Conservation (phyloP, 352 stramenopile species). For the Globisporangium yorkense region DNA sequence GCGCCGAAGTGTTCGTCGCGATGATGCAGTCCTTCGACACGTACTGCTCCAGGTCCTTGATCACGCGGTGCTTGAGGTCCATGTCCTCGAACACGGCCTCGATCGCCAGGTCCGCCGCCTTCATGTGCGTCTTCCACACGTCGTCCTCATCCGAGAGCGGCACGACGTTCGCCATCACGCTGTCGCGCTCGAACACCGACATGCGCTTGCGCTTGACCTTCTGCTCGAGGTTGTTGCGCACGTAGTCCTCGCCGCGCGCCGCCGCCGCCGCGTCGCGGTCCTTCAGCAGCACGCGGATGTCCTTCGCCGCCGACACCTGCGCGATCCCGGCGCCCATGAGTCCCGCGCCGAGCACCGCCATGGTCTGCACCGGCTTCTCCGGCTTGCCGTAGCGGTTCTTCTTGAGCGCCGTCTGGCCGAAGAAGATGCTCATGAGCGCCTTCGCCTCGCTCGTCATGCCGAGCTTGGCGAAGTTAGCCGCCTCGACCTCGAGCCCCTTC, state of each 20-base stretch:
- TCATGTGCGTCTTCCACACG: slow-evolving; percentile 91
- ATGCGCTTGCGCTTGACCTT: slow-evolving; percentile 95
- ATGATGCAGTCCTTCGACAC: slow-evolving; percentile 94
- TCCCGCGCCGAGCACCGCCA: slow-evolving; percentile 96
- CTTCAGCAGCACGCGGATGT: slow-evolving; percentile 94
- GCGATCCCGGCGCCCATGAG: slow-evolving; percentile 98
- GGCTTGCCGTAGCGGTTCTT: slow-evolving; percentile 95
- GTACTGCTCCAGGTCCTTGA: slow-evolving; percentile 91
- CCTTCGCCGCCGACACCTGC: slow-evolving; percentile 94
- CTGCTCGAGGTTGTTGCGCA: slow-evolving; percentile 93
- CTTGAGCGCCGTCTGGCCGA: slow-evolving; percentile 96
- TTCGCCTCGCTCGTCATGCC: slow-evolving; percentile 94
- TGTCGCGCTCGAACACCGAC: slow-evolving; percentile 87
- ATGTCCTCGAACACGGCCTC: slow-evolving; percentile 99
- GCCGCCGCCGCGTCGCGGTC: slow-evolving; percentile 89
- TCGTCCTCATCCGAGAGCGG: slow-evolving; percentile 91
- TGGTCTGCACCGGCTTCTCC: slow-evolving; percentile 83
- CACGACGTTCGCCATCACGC: slow-evolving; percentile 89
- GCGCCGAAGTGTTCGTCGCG: slow-evolving; percentile 97
- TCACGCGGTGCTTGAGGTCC: slow-evolving; percentile 94
- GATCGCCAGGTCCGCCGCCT: slow-evolving; percentile 94
- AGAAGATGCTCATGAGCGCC: slow-evolving; percentile 97
- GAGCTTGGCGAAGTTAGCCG: slow-evolving; percentile 94
- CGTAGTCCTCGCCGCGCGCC: slow-evolving; percentile 87
- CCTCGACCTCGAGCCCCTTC: slow-evolving; percentile 90